Conservation (phyloP, 768 basidiomycete genomes). For the Russula ochroleuca region DNA sequence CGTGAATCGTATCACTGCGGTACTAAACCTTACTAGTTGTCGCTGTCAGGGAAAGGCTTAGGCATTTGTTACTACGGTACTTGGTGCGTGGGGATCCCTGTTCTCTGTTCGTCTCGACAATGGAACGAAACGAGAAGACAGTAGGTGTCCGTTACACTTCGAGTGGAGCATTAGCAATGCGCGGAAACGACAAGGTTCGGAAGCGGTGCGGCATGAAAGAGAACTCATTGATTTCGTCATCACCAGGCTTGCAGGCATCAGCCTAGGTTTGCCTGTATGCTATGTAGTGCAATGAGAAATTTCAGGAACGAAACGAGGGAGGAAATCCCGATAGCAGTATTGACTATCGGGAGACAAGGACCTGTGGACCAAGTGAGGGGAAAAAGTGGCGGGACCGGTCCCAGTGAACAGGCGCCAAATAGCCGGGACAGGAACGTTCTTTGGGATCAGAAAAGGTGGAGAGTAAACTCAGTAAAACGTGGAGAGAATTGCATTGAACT, state of each 20-base stretch:
- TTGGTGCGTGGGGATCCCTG: background rate
- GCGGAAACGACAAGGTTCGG: conserved; percentile 24
- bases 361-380: conserved; percentile 12
- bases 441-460: background rate
- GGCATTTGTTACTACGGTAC: background rate
- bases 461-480: background rate
- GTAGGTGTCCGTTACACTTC: background rate
- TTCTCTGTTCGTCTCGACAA: background rate
- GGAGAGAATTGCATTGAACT: background rate
- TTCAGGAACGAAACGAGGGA: background rate
- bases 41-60: background rate
- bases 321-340: conserved; percentile 7
- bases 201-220: conserved; percentile 17
- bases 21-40: conserved; percentile 15
- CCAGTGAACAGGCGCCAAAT: conserved; percentile 9
- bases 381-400: conserved; percentile 19
- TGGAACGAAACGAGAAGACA: background rate
- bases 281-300: background rate
- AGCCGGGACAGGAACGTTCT: conserved; percentile 22
- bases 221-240: background rate
- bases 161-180: background rate
- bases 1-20: conserved; percentile 18
- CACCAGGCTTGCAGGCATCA: background rate
- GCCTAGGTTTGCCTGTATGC: background rate
- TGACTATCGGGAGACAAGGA: background rate